Percentiles rank a stretch among this genome's conserved stretches.
Evolutionary conservation across 2,329 filamentous ascomycete species (phyloP).

Genomic region (Whalleya microplaca): DNA sequence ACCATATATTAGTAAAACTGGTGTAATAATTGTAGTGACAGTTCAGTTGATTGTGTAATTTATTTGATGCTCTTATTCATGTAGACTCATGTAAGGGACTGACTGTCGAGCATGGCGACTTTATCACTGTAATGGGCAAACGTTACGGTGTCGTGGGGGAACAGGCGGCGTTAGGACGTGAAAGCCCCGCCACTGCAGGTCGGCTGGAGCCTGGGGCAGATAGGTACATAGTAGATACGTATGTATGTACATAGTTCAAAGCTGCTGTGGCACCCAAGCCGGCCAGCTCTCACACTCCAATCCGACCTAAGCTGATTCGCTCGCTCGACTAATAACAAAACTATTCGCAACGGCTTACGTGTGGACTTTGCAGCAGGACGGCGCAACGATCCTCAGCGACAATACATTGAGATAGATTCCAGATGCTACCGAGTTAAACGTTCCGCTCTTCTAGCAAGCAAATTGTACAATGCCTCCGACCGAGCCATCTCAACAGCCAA

Average conservation of each 20-base stretch:
- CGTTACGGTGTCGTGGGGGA: no score
- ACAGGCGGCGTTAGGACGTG: background rate
- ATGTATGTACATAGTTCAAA: background rate
- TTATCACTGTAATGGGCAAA: no score
- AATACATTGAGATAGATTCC: background rate
- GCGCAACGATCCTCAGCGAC: constrained; percentile 17
- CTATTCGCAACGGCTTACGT: constrained; percentile 28
- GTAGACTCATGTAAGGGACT: no score
- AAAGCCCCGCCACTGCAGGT: background rate
- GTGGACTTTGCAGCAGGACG: constrained; percentile 22
- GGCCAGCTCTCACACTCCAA: background rate
- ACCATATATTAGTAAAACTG: background rate
- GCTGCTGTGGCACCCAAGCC: background rate
- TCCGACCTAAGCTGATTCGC: constrained; percentile 15
- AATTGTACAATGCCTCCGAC: constrained; percentile 37
- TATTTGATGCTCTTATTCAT: no score
- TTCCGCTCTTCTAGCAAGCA: constrained; percentile 17
- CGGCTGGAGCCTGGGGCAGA: background rate
- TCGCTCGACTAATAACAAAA: constrained; percentile 17
- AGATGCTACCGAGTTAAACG: constrained; percentile 11
- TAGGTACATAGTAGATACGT: no score
- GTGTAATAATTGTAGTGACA: background rate
- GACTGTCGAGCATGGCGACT: no score
- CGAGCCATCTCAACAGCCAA: constrained; percentile 35
- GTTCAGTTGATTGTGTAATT: no score